These are phyloP conservation scores for Aspergillus puulaauensis DNA, from an alignment of 2,329 filamentous ascomycete genomes.

Conservation along the genomic window DNA sequence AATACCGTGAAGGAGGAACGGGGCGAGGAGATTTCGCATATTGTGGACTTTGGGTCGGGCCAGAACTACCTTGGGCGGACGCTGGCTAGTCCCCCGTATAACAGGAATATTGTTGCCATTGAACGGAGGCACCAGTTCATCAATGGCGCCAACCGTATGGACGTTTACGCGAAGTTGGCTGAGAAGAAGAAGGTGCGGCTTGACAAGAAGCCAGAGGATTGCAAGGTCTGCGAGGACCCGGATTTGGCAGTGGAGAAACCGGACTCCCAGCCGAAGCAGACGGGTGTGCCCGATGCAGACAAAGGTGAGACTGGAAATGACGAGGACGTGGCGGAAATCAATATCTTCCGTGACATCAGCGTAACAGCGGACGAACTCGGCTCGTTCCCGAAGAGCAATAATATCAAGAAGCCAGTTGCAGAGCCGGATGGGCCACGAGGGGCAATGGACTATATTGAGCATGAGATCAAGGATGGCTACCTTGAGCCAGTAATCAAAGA, in stretches of 20 bases:
- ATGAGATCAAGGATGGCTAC: slow-evolving; percentile 45
- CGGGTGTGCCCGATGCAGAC: slow-evolving; percentile 4
- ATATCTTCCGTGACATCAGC: slow-evolving; percentile 36
- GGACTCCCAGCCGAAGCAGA: neutral
- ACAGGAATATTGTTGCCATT: slow-evolving; percentile 83
- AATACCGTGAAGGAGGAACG: slow-evolving; percentile 52
- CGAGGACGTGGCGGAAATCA: slow-evolving; percentile 29
- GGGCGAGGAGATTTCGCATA: slow-evolving; percentile 66
- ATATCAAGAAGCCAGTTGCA: slow-evolving; percentile 12
- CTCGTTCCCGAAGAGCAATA: slow-evolving; percentile 11
- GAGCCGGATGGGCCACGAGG: slow-evolving; percentile 28
- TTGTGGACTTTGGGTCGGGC: slow-evolving; percentile 93
- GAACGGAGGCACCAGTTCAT: slow-evolving; percentile 88
- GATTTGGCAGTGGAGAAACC: slow-evolving; percentile 7
- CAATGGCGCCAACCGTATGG: slow-evolving; percentile 76
- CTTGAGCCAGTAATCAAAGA: slow-evolving; percentile 41
- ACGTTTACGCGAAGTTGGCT: slow-evolving; percentile 76
- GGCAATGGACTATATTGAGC: slow-evolving; percentile 44
- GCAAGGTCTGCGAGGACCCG: slow-evolving; percentile 21
- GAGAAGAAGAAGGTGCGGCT: slow-evolving; percentile 71
- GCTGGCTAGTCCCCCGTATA: slow-evolving; percentile 81
- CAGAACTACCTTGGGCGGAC: slow-evolving; percentile 94
- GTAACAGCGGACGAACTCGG: slow-evolving; percentile 31
- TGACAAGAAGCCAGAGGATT: slow-evolving; percentile 67
- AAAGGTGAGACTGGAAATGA: slow-evolving; percentile 13